phyloP scores from a whole-genome alignment of 768 basidiomycete species.

The Xerocomus potaroensis region DNA sequence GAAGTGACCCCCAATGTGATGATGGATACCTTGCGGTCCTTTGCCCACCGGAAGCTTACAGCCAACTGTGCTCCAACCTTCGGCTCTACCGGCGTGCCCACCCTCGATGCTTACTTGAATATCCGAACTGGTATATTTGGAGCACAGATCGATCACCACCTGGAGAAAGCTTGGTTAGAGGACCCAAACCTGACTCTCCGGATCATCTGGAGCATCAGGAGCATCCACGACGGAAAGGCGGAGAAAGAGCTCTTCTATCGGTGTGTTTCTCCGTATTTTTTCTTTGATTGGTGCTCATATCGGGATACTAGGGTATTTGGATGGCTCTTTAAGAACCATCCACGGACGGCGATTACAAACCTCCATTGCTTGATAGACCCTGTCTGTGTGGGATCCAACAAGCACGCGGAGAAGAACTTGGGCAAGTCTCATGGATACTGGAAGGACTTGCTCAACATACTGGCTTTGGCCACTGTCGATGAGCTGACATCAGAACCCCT shows the following conservation, averaged over 20 bases:
- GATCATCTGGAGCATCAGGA: slow-evolving; percentile 64
- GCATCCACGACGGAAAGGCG: slow-evolving; percentile 67
- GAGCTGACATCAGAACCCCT: slow-evolving; percentile 35
- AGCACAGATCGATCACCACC: slow-evolving; percentile 28
- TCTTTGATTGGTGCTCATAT: neutral
- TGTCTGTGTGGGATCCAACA: slow-evolving; percentile 33
- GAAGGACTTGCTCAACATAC: slow-evolving; percentile 71
- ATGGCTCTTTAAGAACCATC: slow-evolving; percentile 67
- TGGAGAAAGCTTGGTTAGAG: slow-evolving; percentile 53
- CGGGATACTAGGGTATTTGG: slow-evolving; percentile 43
- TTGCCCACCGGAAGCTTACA: slow-evolving; percentile 44
- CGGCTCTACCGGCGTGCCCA: slow-evolving; percentile 45
- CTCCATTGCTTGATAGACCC: slow-evolving; percentile 51
- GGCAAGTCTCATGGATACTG: slow-evolving; percentile 57
- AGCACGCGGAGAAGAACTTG: neutral
- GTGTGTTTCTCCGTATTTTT: slow-evolving; percentile 24
- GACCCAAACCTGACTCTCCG: slow-evolving; percentile 55
- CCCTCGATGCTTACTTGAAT: slow-evolving; percentile 55
- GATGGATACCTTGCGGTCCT: slow-evolving; percentile 49
- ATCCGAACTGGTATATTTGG: slow-evolving; percentile 29
- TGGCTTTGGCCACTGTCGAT: slow-evolving; percentile 53
- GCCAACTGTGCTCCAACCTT: slow-evolving; percentile 49
- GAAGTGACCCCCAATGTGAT: slow-evolving; percentile 37
- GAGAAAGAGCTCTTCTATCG: slow-evolving; percentile 59
- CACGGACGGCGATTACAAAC: slow-evolving; percentile 64